Percentiles rank a stretch among this genome's conserved stretches.
These are phyloP conservation scores for Bruguiera hainesii DNA, from an alignment of 441 rosid genomes.

Conservation along the genomic window DNA sequence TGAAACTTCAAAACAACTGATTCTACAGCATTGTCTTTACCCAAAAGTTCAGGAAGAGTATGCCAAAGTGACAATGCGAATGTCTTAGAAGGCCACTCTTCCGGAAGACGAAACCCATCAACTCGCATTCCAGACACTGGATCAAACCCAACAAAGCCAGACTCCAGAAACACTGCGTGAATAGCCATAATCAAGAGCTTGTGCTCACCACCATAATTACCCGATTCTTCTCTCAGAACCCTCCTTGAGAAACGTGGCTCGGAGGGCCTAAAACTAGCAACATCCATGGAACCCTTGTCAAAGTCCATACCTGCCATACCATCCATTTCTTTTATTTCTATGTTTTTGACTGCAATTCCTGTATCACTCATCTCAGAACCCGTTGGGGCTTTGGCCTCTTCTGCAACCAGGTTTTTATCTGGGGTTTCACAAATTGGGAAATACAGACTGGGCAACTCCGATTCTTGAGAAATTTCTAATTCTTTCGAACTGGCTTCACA, in stretches of 20 bases:
- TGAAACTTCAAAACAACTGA: conserved; percentile 41
- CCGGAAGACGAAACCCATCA: background rate
- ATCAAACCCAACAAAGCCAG: conserved; percentile 1
- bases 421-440: no score
- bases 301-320: background rate
- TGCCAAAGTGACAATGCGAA: background rate
- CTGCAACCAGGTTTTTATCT: no score
- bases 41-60: conserved; percentile 4
- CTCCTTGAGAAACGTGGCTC: background rate
- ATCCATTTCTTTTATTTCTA: background rate
- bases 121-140: conserved; percentile 2
- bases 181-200: background rate
- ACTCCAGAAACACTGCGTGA: background rate
- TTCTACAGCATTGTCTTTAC: conserved; percentile 6
- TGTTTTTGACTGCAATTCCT: background rate
- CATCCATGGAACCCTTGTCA: background rate
- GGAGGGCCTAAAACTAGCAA: background rate
- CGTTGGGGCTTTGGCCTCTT: background rate
- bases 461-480: background rate
- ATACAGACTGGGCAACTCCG: no score
- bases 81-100: background rate
- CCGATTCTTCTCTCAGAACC: background rate
- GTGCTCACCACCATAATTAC: background rate
- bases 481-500: background rate
- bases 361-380: background rate